Base-by-base conservation (phyloP, 176 grass and related monocot genomes). In the Secale cereale region DNA sequence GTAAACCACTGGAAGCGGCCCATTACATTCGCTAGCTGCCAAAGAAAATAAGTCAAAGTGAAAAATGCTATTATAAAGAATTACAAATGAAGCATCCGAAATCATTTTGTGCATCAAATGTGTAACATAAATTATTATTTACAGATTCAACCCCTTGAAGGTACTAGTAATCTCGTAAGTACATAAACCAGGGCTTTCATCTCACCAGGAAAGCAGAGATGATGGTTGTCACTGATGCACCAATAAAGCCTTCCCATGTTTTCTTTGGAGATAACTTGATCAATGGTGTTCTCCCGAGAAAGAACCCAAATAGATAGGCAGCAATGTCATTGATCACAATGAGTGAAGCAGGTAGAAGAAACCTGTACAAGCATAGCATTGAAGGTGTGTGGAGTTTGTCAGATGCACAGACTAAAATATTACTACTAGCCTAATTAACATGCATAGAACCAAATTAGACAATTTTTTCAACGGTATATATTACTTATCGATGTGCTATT, bases 211-310 rank as follows among this genome's bases (percentile, higher is more conserved):
- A 99, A 25, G 97, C 97, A 85, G 91, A 94, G 59, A 99, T 86
- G 81, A 99, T 91, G 73, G 94, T 97, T 79, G 97, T 97, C 76
- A 99, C 88, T 35, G 94, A 99, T 52, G 97, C 97, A 59, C 97
- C 97, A 88, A 99, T 97, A 89, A 99, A 99, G 85, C 97, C 97
- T 72, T 99, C 97, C 97, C 97, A 99, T 32, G 97, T 97, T 85
- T 99, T 99, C 85, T 99, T 99, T 72, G 97, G 97, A n/a, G 97
- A 99, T 54, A 99, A 81, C 88, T 99, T 99, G 76, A 99, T 99
- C 85, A 99, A 85, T 46, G 97, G 97, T 82, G 93, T 99, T 77
- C 85, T 92, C 61, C 97, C 97, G 82, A 99, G 91, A 89, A 99
- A 99, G 82, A 99, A 99, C 25, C 97, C 97, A 64, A 99, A 96